phyloP scores from a whole-genome alignment of 129 eudicot species.

The Helichrysum umbraculigerum region DNA sequence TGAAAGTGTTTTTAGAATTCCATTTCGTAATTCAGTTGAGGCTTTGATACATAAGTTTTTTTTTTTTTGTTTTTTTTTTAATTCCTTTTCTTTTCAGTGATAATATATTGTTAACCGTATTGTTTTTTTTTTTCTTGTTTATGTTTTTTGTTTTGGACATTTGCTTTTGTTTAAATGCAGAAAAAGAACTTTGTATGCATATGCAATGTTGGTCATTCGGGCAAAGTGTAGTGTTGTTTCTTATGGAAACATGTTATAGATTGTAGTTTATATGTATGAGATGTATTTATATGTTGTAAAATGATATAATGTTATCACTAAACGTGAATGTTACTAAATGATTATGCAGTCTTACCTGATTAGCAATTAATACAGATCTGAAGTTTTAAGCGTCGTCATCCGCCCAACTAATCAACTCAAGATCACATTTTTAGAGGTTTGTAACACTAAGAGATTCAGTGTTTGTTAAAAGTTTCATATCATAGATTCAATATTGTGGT shows the following conservation, averaged over 20 bases:
- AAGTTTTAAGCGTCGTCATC: constrained; percentile 84
- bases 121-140: too few relatives aligned
- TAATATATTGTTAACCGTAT: neutral
- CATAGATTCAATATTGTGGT: constrained; percentile 14
- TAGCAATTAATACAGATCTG: constrained; percentile 68
- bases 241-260: neutral
- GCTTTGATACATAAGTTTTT: neutral
- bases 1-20: neutral
- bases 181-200: neutral
- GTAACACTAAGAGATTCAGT: constrained; percentile 24
- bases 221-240: neutral
- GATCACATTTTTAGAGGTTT: constrained; percentile 99
- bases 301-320: constrained; percentile 9
- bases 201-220: neutral
- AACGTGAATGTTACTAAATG: constrained; percentile 28
- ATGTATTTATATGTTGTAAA: neutral
- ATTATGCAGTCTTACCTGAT: constrained; percentile 40
- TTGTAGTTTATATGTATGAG: neutral
- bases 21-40: neutral
- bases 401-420: constrained; percentile 92
- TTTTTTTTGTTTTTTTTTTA: neutral
- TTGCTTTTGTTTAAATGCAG: neutral
- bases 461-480: neutral
- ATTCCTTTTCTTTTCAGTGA: neutral
- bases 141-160: neutral